These are phyloP conservation scores for Tilletia walkeri DNA, from an alignment of 1,284 basidiomycete genomes.

Conservation along the genomic window DNA sequence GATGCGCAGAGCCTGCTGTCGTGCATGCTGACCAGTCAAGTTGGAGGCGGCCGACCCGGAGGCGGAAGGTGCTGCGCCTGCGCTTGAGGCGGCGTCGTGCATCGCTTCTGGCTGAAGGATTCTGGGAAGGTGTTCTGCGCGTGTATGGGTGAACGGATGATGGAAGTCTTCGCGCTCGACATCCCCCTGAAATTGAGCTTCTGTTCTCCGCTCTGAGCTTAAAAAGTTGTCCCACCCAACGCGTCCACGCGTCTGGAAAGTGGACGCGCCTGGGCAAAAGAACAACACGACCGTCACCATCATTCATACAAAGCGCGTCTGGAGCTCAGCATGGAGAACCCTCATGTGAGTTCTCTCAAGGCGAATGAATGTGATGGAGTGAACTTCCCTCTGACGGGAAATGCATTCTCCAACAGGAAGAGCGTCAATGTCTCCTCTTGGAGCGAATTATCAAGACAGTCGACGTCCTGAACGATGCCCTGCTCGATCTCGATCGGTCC, in stretches of 20 bases:
- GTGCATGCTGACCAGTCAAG: not conserved
- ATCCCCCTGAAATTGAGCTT: not conserved
- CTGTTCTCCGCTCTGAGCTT: too few species aligned
- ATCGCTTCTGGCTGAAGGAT: not conserved
- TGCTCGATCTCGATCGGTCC: conserved; percentile 73
- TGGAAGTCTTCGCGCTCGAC: too few species aligned
- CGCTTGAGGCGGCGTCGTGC: not conserved
- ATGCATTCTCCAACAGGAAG: conserved; percentile 64
- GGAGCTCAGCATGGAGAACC: conserved; percentile 9
- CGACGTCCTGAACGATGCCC: conserved; percentile 60
- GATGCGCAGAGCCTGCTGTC: conserved; percentile 1
- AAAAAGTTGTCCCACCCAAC: not conserved
- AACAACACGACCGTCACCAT: not conserved
- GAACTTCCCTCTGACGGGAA: not conserved
- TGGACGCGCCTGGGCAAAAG: not conserved
- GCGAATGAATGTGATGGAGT: not conserved
- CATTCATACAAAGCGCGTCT: not conserved
- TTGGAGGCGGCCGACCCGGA: not conserved
- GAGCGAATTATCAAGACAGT: conserved; percentile 87
- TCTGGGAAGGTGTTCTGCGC: not conserved
- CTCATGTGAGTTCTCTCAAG: not conserved
- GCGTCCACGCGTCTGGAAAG: not conserved
- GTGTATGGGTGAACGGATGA: too few species aligned
- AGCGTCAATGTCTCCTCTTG: conserved; percentile 80
- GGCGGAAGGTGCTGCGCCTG: not conserved